Percentiles rank a stretch among this genome's conserved stretches.
These are phyloP conservation scores for Boechera divaricarpa DNA, from an alignment of 345 rosid species.

Conservation along the genomic window DNA sequence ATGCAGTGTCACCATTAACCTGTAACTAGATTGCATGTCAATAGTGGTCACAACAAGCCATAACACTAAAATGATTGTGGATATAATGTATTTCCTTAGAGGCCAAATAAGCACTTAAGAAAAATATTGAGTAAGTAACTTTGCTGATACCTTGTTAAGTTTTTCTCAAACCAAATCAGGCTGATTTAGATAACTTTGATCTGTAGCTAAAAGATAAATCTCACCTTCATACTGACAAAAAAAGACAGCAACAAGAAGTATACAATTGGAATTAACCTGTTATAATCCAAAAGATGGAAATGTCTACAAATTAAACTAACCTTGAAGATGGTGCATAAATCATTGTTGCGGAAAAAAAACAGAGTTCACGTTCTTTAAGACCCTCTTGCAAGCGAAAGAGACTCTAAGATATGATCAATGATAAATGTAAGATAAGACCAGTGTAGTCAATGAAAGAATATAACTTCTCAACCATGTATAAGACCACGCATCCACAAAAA, in stretches of 20 bases:
- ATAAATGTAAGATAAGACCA: slow-evolving; percentile 4
- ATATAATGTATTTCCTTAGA: slow-evolving; percentile 1
- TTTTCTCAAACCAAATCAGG: slow-evolving; percentile 98
- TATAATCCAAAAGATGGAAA: slow-evolving; percentile 11
- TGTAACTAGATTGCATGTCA: slow-evolving; percentile 46
- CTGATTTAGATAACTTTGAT: slow-evolving; percentile 94
- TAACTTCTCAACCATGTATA: slow-evolving; percentile 24
- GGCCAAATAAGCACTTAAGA: not conserved
- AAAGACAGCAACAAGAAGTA: not conserved
- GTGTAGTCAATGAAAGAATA: slow-evolving; percentile 7
- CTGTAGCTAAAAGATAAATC: slow-evolving; percentile 94
- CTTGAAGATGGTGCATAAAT: slow-evolving; percentile 99
- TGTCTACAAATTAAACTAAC: slow-evolving; percentile 49
- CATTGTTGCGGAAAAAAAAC: slow-evolving; percentile 96
- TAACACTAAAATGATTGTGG: not conserved
- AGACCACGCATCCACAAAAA: slow-evolving; percentile 69
- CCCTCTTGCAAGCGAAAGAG: slow-evolving; percentile 91
- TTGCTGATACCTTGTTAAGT: slow-evolving; percentile 77
- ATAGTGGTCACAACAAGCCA: slow-evolving; percentile 19
- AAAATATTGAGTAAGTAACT: not conserved
- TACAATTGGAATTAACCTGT: not conserved
- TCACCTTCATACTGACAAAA: slow-evolving; percentile 84
- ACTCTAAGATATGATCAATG: slow-evolving; percentile 51
- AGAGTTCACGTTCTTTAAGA: slow-evolving; percentile 89
- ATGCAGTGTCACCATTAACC: slow-evolving; percentile 96